Conservation (phyloP, 305 asterid genomes). For the Coffea humblotiana region DNA sequence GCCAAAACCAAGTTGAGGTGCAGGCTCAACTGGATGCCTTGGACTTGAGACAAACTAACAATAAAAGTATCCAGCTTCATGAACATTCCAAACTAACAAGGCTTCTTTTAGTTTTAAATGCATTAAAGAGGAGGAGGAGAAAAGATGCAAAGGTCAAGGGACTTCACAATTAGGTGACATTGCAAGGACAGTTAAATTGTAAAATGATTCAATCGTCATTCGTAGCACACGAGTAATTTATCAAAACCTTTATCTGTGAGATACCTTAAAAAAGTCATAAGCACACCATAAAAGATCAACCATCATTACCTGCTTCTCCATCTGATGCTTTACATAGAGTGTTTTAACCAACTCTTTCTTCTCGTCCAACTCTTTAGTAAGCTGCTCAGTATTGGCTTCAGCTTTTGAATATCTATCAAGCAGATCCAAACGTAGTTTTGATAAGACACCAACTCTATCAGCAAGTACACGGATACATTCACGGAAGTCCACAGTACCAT, state of each 20-base stretch:
- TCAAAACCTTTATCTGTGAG: too few relatives aligned
- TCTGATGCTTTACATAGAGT: slow-evolving; percentile 76
- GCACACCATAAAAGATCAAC: neutral
- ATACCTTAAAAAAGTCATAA: neutral
- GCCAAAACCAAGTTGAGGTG: too few relatives aligned
- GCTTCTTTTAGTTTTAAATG: neutral
- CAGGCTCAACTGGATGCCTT: too few relatives aligned
- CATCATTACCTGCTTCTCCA: slow-evolving; percentile 81
- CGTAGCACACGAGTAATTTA: neutral
- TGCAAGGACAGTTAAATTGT: neutral
- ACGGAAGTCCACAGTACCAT: slow-evolving; percentile 67
- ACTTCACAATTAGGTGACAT: neutral
- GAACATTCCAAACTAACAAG: neutral
- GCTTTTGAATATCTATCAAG: slow-evolving; percentile 69
- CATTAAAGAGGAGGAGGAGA: neutral
- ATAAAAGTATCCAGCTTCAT: neutral
- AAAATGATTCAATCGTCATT: neutral
- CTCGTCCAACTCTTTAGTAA: slow-evolving; percentile 73
- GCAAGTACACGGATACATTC: slow-evolving; percentile 81
- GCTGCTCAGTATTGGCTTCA: slow-evolving; percentile 67
- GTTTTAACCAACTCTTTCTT: slow-evolving; percentile 73
- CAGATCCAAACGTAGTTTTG: slow-evolving; percentile 69
- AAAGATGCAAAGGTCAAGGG: neutral
- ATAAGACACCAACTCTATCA: slow-evolving; percentile 68
- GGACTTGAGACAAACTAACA: too few relatives aligned